Evolutionary conservation across 768 basidiomycete species (phyloP), one percentile per base, ranked within the genome.

Genomic region (Lepiota venenata): DNA sequence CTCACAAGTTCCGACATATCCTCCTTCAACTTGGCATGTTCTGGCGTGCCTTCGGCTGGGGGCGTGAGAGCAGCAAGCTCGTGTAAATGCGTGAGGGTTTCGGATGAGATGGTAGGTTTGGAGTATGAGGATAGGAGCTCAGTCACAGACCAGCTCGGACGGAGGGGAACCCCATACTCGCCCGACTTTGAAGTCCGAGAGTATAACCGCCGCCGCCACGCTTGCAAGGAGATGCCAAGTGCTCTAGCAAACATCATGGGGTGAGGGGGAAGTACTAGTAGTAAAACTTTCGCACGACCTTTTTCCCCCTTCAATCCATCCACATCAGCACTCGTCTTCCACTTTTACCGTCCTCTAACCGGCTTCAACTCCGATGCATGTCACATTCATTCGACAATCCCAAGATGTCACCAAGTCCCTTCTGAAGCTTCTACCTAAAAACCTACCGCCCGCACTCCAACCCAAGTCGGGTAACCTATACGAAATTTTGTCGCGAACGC

Each of bases 71-170:
- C 91, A 45, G 91, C 84, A 43, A 91, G 77, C 37, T 83, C 71
- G 62, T 93, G 84, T 3, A 93, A 77, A 45, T 75, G 84, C 35
- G 73, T 74, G 50, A 93, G 71, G 0, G 82, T 86, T 20, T 69
- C 60, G 6, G 82, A 63, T 6, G 83, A 74, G 45, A 93, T 73
- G 1, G 72, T 73, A 15, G 89, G 89, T 11, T 75, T 79, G 2
- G 88, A 83, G 63, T 91, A 93, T 4, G 89, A 91, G 5, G 87
- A 85, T 5, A 93, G 69, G 8, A 93, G 77, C 45, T 85, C 72
- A 61, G 84, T 77, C 44, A 93, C 85, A 50, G 91, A 93, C 91
- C 91, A 93, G 0, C 86, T 85, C 18, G 91, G 85, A 42, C 70
- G 67, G 0, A 74, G 54, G 4, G 91, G 91, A 52, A 92, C 81